phyloP scores from a whole-genome alignment of 1,139 yeast species.

The Kurtzmaniella quercitrusa region DNA sequence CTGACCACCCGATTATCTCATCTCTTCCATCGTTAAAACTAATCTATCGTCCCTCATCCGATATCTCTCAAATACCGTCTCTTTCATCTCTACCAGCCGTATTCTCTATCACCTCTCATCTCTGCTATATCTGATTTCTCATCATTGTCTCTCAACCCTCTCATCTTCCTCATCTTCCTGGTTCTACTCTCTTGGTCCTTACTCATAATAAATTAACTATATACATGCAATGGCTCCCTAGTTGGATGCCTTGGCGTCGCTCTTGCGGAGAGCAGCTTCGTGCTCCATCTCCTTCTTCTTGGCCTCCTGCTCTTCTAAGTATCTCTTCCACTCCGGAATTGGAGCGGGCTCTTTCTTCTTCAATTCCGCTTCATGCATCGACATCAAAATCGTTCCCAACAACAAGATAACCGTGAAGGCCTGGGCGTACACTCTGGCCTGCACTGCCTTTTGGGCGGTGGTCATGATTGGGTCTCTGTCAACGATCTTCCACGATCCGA shows the following conservation, averaged over 20 bases:
- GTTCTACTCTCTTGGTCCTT: neutral
- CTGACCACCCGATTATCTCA: too few species aligned
- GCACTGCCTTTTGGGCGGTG: conserved; percentile 76
- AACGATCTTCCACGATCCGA: conserved; percentile 72
- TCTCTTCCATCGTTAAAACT: too few species aligned
- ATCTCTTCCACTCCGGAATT: conserved; percentile 34
- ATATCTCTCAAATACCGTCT: too few species aligned
- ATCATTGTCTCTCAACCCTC: too few species aligned
- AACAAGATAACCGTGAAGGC: conserved; percentile 64
- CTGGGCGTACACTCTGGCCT: conserved; percentile 92
- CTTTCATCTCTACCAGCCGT: too few species aligned
- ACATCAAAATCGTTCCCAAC: conserved; percentile 57
- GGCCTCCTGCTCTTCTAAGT: conserved; percentile 15
- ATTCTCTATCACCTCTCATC: too few species aligned
- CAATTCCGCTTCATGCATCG: conserved; percentile 52
- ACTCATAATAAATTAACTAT: neutral
- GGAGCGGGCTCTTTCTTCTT: conserved; percentile 20
- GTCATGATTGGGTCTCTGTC: conserved; percentile 73
- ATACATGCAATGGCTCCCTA: neutral
- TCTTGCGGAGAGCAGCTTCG: neutral
- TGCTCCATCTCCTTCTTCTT: conserved; percentile 1
- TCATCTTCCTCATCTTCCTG: neutral
- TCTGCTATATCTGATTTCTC: too few species aligned
- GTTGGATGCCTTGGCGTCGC: neutral
- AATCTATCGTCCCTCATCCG: too few species aligned